A percentile compares a stretch with the other conserved stretches of the same genome.
Conservation (phyloP, 257 asterid genomes). For the Handroanthus guayacan region DNA sequence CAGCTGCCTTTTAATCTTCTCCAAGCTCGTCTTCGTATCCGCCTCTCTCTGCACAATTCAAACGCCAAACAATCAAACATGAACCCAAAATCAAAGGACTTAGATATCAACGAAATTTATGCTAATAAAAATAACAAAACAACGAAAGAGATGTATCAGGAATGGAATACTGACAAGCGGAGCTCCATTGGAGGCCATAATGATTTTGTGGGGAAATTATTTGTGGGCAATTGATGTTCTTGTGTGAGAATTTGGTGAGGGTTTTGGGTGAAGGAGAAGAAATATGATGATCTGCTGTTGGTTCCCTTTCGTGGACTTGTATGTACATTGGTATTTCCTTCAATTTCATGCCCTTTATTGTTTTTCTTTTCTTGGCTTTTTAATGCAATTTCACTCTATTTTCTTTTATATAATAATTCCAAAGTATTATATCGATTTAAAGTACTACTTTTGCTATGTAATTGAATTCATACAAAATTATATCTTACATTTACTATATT, state of each 20-base stretch:
- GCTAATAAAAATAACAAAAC: conserved; percentile 16
- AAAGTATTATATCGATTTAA: neutral
- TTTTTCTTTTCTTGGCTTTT: neutral
- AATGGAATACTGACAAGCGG: conserved; percentile 48
- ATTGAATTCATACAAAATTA: too few species aligned
- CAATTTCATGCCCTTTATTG: neutral
- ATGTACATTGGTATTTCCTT: neutral
- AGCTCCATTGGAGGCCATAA: conserved; percentile 72
- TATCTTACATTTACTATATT: too few species aligned
- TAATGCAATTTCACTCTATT: neutral
- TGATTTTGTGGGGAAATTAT: conserved; percentile 26
- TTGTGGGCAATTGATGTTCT: conserved; percentile 11
- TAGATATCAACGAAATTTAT: neutral
- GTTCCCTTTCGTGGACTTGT: conserved; percentile 35
- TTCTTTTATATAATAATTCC: neutral
- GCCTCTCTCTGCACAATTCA: conserved; percentile 64
- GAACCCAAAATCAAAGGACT: neutral
- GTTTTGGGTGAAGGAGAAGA: conserved; percentile 37
- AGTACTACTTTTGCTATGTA: too few species aligned
- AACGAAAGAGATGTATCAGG: conserved; percentile 11
- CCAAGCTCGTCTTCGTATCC: conserved; percentile 90
- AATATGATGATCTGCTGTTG: conserved; percentile 29
- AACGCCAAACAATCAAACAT: conserved; percentile 32
- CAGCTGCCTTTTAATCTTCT: conserved; percentile 96
- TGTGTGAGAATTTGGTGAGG: conserved; percentile 44